Percentiles rank a stretch among this genome's conserved stretches.
Conservation (phyloP, 2,329 filamentous ascomycete genomes). For the Coniochaeta sp. region DNA sequence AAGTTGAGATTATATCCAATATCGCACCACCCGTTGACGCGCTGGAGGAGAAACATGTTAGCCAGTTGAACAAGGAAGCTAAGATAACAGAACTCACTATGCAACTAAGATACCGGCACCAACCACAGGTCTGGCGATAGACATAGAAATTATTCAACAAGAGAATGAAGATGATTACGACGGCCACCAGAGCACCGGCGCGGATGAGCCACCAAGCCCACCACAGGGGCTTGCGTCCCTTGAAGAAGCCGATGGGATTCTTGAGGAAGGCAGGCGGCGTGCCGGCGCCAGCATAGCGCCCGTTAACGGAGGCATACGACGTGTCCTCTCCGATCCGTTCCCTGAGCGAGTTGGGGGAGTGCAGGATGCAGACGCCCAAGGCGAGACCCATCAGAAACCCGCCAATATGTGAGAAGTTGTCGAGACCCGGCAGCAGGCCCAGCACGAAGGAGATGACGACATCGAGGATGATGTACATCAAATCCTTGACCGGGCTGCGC, state of each 20-base stretch:
- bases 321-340: constrained; percentile 64
- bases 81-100: constrained; percentile 58
- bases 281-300: constrained; percentile 33
- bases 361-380: constrained; percentile 78
- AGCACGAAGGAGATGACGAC: constrained; percentile 86
- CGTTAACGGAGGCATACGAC: constrained; percentile 63
- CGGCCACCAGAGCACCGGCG: constrained; percentile 68
- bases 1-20: constrained; percentile 28
- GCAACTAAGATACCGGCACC: constrained; percentile 95
- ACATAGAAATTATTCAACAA: constrained; percentile 88
- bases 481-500: constrained; percentile 67
- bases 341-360: constrained; percentile 76
- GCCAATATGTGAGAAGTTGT: constrained; percentile 97
- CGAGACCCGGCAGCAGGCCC: constrained; percentile 82
- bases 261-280: constrained; percentile 50
- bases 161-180: constrained; percentile 78
- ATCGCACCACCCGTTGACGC: constrained; percentile 63
- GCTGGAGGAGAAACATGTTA: constrained; percentile 31
- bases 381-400: constrained; percentile 89
- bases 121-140: constrained; percentile 66
- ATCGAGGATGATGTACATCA: constrained; percentile 82
- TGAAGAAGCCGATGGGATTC: constrained; percentile 73
- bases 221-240: constrained; percentile 86
- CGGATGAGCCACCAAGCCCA: constrained; percentile 96
- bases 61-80: neutral